Evolutionary conservation across 2,329 filamentous ascomycete species (phyloP), one percentile per base, ranked within the genome.

Genomic region (Epichloe sylvatica): DNA sequence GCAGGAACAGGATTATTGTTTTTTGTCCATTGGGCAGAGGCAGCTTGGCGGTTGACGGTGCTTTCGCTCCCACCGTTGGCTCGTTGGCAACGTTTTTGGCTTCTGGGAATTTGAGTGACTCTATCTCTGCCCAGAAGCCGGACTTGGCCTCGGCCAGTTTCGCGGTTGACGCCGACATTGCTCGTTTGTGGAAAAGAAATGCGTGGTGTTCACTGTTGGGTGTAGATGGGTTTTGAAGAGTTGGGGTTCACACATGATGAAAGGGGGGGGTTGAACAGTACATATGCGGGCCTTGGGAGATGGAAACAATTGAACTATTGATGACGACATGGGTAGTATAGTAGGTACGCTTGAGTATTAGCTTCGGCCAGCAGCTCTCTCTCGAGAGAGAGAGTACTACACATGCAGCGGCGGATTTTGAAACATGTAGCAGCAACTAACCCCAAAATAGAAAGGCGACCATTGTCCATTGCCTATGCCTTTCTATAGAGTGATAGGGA

Each of bases 1-100:
- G 72, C 5, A 88, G 70, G 58, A 88, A 88, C 15, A 78, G 73
- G 19, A 88, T 65, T 1, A 88, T 61, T 0, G 75, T 77, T 0
- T 78, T 78, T 56, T 76, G 78, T 23, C 68, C 66, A 40, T 70
- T 64, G 1, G 76, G 73, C n/a, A 84, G 63, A 7, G 61, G 59
- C 5, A 86, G 66, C 52, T 72, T 70, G 25, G 69, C 55, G 30
- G 76, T 71, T 5, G 68, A 69, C 1, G 81, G 82, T 1, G 81
- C 81, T 53, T 70, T 67, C 35, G 70, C 62, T 53, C 78, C 80
- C 33, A 79, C 66, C 47, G 69, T 62, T 9, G 79, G 80, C 11
- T 68, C 57, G 1, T 72, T 63, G 5, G 69, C 66, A 39, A 76
- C 62, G 3, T 73, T 61, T 53, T 70, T 72, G 51, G 62, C 53